Evolutionary conservation across 1,284 basidiomycete species (phyloP), one percentile per base, ranked within the genome.

Genomic region (Macrocystidia cucumis): DNA sequence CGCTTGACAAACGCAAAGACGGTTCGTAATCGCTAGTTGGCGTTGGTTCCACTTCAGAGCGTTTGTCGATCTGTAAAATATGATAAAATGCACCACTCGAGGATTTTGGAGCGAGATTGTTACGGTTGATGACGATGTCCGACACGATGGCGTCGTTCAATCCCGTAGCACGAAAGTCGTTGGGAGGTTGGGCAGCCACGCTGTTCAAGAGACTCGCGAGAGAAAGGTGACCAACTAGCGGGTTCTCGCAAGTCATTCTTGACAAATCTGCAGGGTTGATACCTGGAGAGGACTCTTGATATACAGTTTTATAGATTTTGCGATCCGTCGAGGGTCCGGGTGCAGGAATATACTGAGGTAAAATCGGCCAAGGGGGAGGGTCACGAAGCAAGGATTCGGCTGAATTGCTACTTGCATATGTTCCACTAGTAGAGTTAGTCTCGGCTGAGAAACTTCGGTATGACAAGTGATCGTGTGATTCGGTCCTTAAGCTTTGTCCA

Each of bases 11-110:
- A 29, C 37, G 32, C 13, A 41, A 32, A 5, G 37, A n/a, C 18
- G 28, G 29, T 24, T 29, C 43, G 31, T 43, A 49, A 22, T 49
- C 47, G 19, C 43, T 46, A 6, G 27, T 22, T 18, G 4, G 17
- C 9, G 34, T 25, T 9, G 23, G 26, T 14, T 35, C 19, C 13
- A 40, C 32, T n/a, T 32, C 27, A 21, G 36, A 28, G 16, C 17
- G 21, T 9, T 33, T 17, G 11, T 13, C 24, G 16, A 9, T 24
- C 19, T 18, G 23, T 19, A 34, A 17, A 11, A 17, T 26, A 7
- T 19, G 29, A 26, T 12, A 25, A 8, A 7, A 35, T 9, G 18
- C 16, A 33, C 24, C 31, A 24, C 12, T 14, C 9, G 31, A 26
- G 21, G 36, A 12, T 31, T 17, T 16, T 30, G 13, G n/a, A 34